Conservation (phyloP, 164 flowering plant genomes). For the Magnolia kwangsiensis region DNA sequence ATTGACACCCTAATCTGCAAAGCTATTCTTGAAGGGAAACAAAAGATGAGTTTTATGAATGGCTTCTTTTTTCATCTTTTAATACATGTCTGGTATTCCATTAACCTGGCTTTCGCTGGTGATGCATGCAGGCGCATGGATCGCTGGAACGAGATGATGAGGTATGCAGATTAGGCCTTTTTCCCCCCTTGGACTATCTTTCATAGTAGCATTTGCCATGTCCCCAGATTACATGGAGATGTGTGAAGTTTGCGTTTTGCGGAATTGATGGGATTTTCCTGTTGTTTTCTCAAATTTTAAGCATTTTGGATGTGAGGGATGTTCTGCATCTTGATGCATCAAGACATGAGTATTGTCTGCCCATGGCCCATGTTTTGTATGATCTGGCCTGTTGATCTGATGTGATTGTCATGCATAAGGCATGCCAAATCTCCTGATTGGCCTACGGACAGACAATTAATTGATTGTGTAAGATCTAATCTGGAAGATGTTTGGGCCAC, state of each 20-base stretch:
- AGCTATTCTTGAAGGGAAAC: too few relatives aligned
- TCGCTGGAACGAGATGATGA: conserved; percentile 89
- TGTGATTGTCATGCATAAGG: neutral
- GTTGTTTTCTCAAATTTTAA: too few relatives aligned
- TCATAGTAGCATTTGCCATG: neutral
- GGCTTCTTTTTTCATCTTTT: neutral
- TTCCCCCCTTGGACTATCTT: neutral
- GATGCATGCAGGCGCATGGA: conserved; percentile 61
- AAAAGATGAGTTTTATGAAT: too few relatives aligned
- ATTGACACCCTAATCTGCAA: too few relatives aligned
- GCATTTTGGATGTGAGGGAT: too few relatives aligned
- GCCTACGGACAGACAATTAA: neutral
- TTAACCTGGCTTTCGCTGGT: conserved; percentile 10
- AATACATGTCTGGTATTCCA: neutral
- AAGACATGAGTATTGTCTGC: neutral
- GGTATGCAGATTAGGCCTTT: conserved; percentile 36
- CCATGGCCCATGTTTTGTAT: neutral
- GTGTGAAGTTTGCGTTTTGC: neutral
- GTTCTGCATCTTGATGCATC: too few relatives aligned
- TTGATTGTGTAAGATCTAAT: neutral
- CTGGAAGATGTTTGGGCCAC: neutral
- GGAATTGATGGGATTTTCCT: too few relatives aligned
- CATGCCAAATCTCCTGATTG: neutral
- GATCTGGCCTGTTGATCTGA: neutral
- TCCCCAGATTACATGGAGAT: neutral